Conservation (phyloP, 306 rosid genomes). For the Quercus bicolor region DNA sequence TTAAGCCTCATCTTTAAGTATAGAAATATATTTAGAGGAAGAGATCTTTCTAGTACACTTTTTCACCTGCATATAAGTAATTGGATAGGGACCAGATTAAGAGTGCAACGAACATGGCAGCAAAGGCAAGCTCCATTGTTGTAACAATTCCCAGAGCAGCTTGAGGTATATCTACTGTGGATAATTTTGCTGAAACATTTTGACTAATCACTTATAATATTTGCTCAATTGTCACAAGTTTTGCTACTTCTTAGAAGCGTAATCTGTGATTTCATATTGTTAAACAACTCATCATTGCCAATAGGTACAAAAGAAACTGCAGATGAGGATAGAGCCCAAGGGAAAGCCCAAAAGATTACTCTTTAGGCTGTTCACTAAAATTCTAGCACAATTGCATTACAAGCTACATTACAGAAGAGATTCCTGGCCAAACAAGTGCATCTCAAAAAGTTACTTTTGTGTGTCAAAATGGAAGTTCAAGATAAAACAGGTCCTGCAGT, state of each 20-base stretch:
- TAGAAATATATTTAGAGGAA: neutral
- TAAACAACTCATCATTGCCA: neutral
- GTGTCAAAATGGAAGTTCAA: conserved; percentile 25
- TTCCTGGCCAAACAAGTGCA: conserved; percentile 13
- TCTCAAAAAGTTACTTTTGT: conserved; percentile 29
- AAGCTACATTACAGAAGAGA: conserved; percentile 14
- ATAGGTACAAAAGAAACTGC: conserved; percentile 75
- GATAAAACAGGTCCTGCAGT: conserved; percentile 12
- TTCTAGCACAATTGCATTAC: conserved; percentile 14
- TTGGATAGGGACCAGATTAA: conserved; percentile 63
- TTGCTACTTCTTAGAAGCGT: neutral
- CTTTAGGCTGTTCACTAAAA: conserved; percentile 18
- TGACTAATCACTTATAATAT: neutral
- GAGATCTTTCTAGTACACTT: conserved; percentile 28
- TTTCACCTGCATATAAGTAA: conserved; percentile 43
- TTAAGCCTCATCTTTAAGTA: neutral
- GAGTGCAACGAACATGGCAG: conserved; percentile 45
- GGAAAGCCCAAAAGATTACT: conserved; percentile 57
- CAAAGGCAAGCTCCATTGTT: conserved; percentile 47
- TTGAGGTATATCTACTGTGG: conserved; percentile 53
- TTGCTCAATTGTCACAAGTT: neutral
- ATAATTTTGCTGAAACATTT: neutral
- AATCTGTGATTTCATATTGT: neutral
- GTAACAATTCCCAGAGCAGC: conserved; percentile 69
- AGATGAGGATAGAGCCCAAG: conserved; percentile 90